Percentiles rank a stretch among this genome's conserved stretches.
Conservation (phyloP, 345 rosid species). For the Arabidopsis thaliana region DNA sequence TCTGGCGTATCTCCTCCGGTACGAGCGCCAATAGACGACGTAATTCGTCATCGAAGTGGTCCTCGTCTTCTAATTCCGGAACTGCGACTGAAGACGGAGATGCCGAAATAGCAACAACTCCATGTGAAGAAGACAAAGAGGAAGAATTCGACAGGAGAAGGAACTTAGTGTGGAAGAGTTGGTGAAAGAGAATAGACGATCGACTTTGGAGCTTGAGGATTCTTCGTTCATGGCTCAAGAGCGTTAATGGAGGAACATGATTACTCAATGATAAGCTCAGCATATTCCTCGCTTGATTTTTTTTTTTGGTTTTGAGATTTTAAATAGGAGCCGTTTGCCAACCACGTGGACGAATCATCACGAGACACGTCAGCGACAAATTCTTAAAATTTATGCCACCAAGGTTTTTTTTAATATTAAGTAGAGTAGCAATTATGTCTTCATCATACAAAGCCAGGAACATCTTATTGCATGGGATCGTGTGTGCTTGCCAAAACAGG, state of each 20-base stretch:
- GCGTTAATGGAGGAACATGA: constrained; percentile 44
- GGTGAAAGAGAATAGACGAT: constrained; percentile 23
- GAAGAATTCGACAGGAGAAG: background rate
- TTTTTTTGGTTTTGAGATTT: constrained; percentile 20
- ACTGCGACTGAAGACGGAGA: constrained; percentile 35
- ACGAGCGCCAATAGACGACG: constrained; percentile 69
- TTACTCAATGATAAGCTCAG: constrained; percentile 43
- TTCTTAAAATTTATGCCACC: background rate
- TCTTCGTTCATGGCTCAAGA: constrained; percentile 32
- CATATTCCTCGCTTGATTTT: constrained; percentile 34
- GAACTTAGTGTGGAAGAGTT: background rate
- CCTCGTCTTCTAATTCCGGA: constrained; percentile 34
- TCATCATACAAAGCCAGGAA: too few relatives aligned
- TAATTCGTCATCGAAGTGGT: constrained; percentile 62
- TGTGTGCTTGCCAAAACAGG: too few relatives aligned
- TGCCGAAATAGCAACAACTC: constrained; percentile 32
- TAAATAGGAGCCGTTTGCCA: constrained; percentile 5
- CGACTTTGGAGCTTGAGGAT: constrained; percentile 26
- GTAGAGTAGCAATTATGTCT: too few relatives aligned
- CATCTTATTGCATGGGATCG: too few relatives aligned
- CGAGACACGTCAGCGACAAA: background rate
- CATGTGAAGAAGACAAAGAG: constrained; percentile 25
- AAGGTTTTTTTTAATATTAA: too few relatives aligned
- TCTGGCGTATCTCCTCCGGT: constrained; percentile 69
- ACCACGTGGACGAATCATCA: constrained; percentile 24